Base-by-base conservation (phyloP, 129 eudicot genomes). In the Ambrosia trifida region DNA sequence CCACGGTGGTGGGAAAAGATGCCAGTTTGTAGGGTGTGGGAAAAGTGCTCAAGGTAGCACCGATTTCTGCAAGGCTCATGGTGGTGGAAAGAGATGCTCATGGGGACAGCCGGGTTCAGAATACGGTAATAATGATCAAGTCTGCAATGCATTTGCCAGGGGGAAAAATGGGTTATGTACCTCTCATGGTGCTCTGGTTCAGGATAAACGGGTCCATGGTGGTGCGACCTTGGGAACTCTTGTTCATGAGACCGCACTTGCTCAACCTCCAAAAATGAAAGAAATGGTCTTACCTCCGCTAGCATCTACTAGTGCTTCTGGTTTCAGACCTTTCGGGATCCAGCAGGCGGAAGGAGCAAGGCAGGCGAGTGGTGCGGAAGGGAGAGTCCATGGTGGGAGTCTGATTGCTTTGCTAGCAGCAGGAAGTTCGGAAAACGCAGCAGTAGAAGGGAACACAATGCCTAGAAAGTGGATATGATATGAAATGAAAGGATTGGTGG, bases 11-110 rank as follows among this genome's bases (percentile, higher is more conserved):
- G 97, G 99, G 2, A 95, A 95, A 75, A 67, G 99, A 49, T 95
- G 99, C 82, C 79, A 80, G 60, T 77, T 70, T 38, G 94, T 81
- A 4, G 89, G 86, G 7, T 95, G 99, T 57, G 96, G 93, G 50
- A 95, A 94, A 66, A 90, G 97, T 40, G 99, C 99, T 30, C 99
- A 95, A 72, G 99, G 99, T 3, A 95, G 97, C 78, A 95, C 99
- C 0, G 97, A 95, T 65, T 95, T 87, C 73, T 95, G 99, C 83
- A 95, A 95, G 82, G 99, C 99, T 11, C 99, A 95, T 41, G 99
- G 99, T 11, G 99, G 99, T 41, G 99, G 99, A 14, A 95, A 88
- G 77, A 86, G 94, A 72, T 95, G 99, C 76, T 77, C 82, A 1
- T 94, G 96, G 98, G 98, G 96, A 28, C 92, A 83, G 1, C 85